These are phyloP conservation scores for Chrysosporium keratinophilum DNA, from an alignment of 2,329 filamentous ascomycete genomes.

Conservation along the genomic window DNA sequence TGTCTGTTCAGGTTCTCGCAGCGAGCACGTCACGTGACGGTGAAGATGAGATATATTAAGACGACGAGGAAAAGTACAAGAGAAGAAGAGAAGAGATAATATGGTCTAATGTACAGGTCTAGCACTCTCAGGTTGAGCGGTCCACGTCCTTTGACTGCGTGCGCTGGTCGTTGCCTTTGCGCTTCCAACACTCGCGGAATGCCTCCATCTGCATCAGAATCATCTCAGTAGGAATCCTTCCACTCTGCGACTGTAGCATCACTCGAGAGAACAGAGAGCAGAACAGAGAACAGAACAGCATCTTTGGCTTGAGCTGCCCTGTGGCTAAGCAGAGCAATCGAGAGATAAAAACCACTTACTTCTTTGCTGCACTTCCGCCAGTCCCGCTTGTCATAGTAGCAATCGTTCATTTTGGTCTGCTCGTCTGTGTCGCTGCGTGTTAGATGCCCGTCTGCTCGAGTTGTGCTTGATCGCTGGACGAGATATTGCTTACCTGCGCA, in stretches of 20 bases:
- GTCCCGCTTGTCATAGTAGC: constrained; percentile 91
- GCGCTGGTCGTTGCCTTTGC: constrained; percentile 72
- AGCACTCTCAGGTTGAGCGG: neutral
- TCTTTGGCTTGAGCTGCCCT: neutral
- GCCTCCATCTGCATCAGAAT: constrained; percentile 60
- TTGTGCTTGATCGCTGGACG: neutral
- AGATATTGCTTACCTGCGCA: constrained; percentile 59
- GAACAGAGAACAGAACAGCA: neutral
- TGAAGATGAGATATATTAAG: neutral
- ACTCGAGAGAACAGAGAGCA: neutral
- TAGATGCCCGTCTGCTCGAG: neutral
- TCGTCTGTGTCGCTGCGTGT: constrained; percentile 50
- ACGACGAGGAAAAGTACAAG: neutral
- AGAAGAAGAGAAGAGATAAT: constrained; percentile 1
- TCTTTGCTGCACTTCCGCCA: constrained; percentile 83
- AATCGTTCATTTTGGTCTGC: constrained; percentile 84
- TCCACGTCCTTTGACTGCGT: constrained; percentile 63
- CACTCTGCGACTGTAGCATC: neutral
- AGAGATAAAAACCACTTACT: constrained; percentile 46
- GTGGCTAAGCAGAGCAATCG: neutral
- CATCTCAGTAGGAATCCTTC: neutral
- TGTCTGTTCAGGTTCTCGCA: no score
- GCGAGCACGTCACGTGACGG: neutral
- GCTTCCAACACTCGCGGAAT: constrained; percentile 87
- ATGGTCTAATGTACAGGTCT: constrained; percentile 4